Percentiles rank a stretch among this genome's conserved stretches.
Evolutionary conservation across 2,329 filamentous ascomycete genomes (phyloP).

Genomic region (Didymella sp.): DNA sequence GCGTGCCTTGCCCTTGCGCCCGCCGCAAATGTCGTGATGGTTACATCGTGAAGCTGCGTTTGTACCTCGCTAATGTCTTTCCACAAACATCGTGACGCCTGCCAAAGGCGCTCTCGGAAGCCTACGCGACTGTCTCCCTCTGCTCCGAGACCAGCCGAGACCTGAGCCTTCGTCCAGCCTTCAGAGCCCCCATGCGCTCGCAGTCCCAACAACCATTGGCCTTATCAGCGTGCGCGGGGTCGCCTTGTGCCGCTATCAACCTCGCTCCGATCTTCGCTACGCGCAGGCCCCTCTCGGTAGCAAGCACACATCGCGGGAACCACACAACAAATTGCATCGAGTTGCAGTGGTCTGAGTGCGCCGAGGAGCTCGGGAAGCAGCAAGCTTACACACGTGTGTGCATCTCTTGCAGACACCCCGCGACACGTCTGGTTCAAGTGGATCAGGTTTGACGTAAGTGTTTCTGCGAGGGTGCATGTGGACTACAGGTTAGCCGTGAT

Average conservation of each 20-base stretch:
- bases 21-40: slow-evolving; percentile 17
- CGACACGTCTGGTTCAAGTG: slow-evolving; percentile 8
- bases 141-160: slow-evolving; percentile 42
- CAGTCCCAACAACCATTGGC: slow-evolving; percentile 39
- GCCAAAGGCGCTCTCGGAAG: slow-evolving; percentile 1
- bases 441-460: slow-evolving; percentile 11
- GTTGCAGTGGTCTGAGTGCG: slow-evolving; percentile 1
- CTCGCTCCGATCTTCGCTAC: slow-evolving; percentile 41
- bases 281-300: slow-evolving; percentile 13
- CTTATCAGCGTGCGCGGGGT: slow-evolving; percentile 42
- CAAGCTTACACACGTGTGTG: slow-evolving; percentile 18
- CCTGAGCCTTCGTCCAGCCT: slow-evolving; percentile 29
- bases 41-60: slow-evolving; percentile 14
- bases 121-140: slow-evolving; percentile 1
- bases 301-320: slow-evolving; percentile 14
- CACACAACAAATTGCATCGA: slow-evolving; percentile 2
- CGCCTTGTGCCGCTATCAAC: slow-evolving; percentile 16
- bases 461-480: slow-evolving; percentile 27
- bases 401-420: slow-evolving; percentile 4
- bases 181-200: slow-evolving; percentile 34
- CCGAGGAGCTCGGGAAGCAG: slow-evolving; percentile 17
- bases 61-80: slow-evolving; percentile 1
- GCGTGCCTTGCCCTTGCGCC: slow-evolving; percentile 9
- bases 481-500: slow-evolving; percentile 44
- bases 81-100: slow-evolving; percentile 3